phyloP scores from a whole-genome alignment of 2,329 filamentous ascomycete genomes.

The Fusarium domesticum region DNA sequence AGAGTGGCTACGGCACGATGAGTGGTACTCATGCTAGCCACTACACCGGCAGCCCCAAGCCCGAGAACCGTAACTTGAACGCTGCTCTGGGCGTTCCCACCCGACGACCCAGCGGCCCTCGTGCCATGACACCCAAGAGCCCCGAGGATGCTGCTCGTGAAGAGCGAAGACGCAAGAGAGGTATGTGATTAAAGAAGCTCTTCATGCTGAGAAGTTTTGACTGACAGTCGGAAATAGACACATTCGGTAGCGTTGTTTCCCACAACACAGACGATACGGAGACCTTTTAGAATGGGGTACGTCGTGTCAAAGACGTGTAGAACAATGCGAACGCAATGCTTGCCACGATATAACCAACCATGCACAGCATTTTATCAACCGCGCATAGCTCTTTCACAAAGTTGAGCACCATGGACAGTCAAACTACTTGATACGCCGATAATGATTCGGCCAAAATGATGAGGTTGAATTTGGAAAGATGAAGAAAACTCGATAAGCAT shows the following conservation, averaged over 20 bases:
- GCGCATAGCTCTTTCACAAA: no score
- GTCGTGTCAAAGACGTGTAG: constrained; percentile 2
- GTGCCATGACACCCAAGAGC: constrained; percentile 60
- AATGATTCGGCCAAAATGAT: neutral
- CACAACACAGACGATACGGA: constrained; percentile 38
- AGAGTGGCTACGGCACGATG: constrained; percentile 52
- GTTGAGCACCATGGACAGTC: no score
- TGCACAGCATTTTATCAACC: no score
- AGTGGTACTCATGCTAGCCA: constrained; percentile 48
- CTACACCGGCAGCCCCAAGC: constrained; percentile 52
- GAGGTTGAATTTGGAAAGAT: neutral
- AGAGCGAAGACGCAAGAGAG: constrained; percentile 55
- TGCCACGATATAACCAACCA: constrained; percentile 8
- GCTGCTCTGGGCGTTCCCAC: constrained; percentile 50
- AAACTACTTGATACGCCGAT: neutral
- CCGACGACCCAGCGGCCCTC: constrained; percentile 55
- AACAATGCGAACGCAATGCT: constrained; percentile 2
- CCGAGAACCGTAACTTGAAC: constrained; percentile 57
- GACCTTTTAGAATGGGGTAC: constrained; percentile 32
- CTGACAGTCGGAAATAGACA: constrained; percentile 31
- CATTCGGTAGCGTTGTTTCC: constrained; percentile 36
- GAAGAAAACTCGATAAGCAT: neutral
- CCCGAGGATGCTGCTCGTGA: constrained; percentile 46
- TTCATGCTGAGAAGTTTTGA: neutral
- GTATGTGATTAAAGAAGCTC: constrained; percentile 36